Evolutionary conservation across 176 grass and related monocot species (phyloP).

Genomic region (Elymus sibiricus): DNA sequence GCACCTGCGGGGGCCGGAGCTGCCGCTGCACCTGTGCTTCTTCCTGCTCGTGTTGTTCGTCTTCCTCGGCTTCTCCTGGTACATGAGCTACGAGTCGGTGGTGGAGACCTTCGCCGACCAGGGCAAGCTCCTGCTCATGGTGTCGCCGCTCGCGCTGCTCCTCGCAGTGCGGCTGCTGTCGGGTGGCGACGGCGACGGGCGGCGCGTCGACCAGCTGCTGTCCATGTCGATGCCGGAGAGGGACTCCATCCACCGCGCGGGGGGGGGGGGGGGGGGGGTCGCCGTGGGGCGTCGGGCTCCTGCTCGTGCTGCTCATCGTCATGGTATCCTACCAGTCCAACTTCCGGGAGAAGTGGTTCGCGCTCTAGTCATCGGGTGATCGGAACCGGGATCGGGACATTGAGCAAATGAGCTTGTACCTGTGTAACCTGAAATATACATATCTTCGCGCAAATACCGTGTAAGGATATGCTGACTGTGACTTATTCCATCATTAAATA

Average conservation of each 20-base stretch:
- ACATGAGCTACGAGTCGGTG: slow-evolving; percentile 56
- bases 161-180: slow-evolving; percentile 53
- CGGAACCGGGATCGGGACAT: neutral
- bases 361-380: slow-evolving; percentile 35
- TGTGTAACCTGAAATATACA: neutral
- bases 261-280: slow-evolving; percentile 61
- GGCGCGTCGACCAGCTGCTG: slow-evolving; percentile 15
- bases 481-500: too few species aligned
- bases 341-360: slow-evolving; percentile 73
- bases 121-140: slow-evolving; percentile 44
- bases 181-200: neutral
- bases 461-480: too few species aligned
- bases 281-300: slow-evolving; percentile 61
- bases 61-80: slow-evolving; percentile 63
- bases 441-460: too few species aligned
- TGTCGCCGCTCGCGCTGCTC: slow-evolving; percentile 53
- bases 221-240: slow-evolving; percentile 47
- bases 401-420: neutral
- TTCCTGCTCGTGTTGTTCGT: slow-evolving; percentile 57
- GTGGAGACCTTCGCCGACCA: slow-evolving; percentile 43
- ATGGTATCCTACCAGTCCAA: slow-evolving; percentile 79
- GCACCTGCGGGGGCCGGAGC: slow-evolving; percentile 27
- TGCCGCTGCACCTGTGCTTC: slow-evolving; percentile 59
- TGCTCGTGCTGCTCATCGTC: slow-evolving; percentile 58
- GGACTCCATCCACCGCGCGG: slow-evolving; percentile 64